Base-by-base conservation (phyloP, 345 rosid species). In the Erodium maritimum region DNA sequence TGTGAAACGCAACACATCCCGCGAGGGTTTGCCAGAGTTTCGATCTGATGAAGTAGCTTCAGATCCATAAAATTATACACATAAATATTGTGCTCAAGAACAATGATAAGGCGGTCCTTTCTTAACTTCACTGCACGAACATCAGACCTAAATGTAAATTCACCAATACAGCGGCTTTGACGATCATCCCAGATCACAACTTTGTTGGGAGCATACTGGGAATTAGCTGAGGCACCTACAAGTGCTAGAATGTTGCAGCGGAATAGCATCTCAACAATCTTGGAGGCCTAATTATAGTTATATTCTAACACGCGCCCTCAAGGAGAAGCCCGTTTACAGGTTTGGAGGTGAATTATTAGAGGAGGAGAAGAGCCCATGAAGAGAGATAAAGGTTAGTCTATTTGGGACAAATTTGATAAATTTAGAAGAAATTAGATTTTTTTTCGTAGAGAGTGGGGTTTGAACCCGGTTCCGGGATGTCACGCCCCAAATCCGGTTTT, bases 1-100 rank as follows among this genome's bases (percentile, higher is more conserved):
- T 88, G 90, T 65, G 97, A 91, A 66, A 91, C 91, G 71, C 82
- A 84, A 72, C 97, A 91, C 5, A 86, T 75, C 1, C 97, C 97
- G 75, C 83, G 79, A 12, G 85, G 90, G 73, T 88, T 84, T n/a
- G 93, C 69, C 61, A 78, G 71, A 61, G 95, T 84, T 71, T 86
- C 95, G 24, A 91, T 86, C 74, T 88, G 96, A 73, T 91, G 90
- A 61, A 86, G 83, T 57, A 91, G 90, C 68, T 80, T 82, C 55
- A 84, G 75, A 73, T 91, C 91, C 75, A 73, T 56, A 54, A 91
- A 86, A 73, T 73, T 78, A 69, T 86, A 81, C 24, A 86, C 85
- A 66, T 86, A 86, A 64, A 86, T 77, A 80, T 86, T 91, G 76
- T 88, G 90, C 64, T 88, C 97, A 51, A 91, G 88, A 62, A 88